Evolutionary conservation across 2,329 filamentous ascomycete species (phyloP), one percentile per base, ranked within the genome.

Genomic region (Phialemonium atrogriseum): DNA sequence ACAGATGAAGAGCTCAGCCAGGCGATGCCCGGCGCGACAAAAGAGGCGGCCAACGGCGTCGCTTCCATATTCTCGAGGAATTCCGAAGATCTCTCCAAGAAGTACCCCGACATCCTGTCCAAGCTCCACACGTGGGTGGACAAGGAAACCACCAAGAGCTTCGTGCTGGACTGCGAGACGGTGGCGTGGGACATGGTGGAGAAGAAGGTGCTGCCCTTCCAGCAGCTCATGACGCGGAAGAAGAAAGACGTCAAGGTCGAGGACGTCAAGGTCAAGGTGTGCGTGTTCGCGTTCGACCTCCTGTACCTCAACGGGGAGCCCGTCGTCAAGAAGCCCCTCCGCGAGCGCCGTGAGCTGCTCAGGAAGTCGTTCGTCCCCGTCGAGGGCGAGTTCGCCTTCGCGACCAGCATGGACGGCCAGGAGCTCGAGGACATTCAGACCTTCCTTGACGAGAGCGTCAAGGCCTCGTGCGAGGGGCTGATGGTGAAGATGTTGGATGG

Each of bases 401-500:
- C 91, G 8, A 87, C 86, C 20, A 80, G 73, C 46, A 91, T 87
- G 64, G 71, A 98, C 50, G 84, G 84, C 9, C 84, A 80, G 47
- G 85, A 95, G 44, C 69, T 98, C 4, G 89, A 96, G 32, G 85
- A 94, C 49, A 98, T 98, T 33, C 89, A 96, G 51, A 71, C 69
- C 2, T 83, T 98, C 48, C 70, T 98, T 3, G 91, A 98, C 49
- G 89, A 96, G 37, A 91, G 84, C 48, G 83, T 98, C 42, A 94
- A 94, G 57, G 85, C 88, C 3, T 93, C 86, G 0, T 98, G 91
- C 51, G 91, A 98, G 64, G 91, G 91, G 9, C 67, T 98, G 32
- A 98, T 98, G 91, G 91, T 98, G 10, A 98, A 98, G 66, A 98
- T 98, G 91, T 63, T 98, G 37, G 89, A 96, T 54, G 91, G 89